Evolutionary conservation across 192 early-diverging fungal genomes (phyloP).

Genomic region (Haplosporangium gracile): DNA sequence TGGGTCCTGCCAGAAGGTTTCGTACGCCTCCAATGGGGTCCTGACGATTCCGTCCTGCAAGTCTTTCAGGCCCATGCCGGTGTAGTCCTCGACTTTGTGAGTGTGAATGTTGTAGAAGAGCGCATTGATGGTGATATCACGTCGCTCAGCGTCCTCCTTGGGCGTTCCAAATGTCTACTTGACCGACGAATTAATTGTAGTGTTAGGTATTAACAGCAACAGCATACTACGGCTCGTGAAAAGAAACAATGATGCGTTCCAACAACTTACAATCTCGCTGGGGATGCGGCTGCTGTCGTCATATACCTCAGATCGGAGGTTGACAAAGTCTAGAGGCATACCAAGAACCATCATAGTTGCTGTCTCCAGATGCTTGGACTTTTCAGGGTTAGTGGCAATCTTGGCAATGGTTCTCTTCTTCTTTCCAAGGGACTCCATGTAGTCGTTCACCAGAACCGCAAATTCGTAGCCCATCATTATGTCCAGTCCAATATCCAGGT

Average conservation of each 20-base stretch:
- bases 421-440: slow-evolving; percentile 55
- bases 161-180: slow-evolving; percentile 87
- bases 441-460: slow-evolving; percentile 78
- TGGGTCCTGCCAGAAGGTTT: slow-evolving; percentile 97
- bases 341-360: slow-evolving; percentile 87
- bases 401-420: slow-evolving; percentile 72
- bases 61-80: slow-evolving; percentile 81
- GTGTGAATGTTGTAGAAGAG: slow-evolving; percentile 98
- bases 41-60: slow-evolving; percentile 78
- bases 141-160: slow-evolving; percentile 86
- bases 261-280: slow-evolving; percentile 63
- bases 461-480: slow-evolving; percentile 94
- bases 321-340: slow-evolving; percentile 91
- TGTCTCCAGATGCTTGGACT: slow-evolving; percentile 97
- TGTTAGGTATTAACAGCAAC: background rate
- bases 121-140: slow-evolving; percentile 98
- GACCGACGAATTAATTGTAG: background rate
- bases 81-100: slow-evolving; percentile 87
- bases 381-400: slow-evolving; percentile 92
- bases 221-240: background rate
- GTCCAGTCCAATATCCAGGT: slow-evolving; percentile 96
- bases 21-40: slow-evolving; percentile 87
- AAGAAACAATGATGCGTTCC: slow-evolving; percentile 12
- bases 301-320: slow-evolving; percentile 92
- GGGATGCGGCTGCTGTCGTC: slow-evolving; percentile 82